Evolutionary conservation across 2,329 filamentous ascomycete genomes (phyloP).

Genomic region (Venturia pyrina): DNA sequence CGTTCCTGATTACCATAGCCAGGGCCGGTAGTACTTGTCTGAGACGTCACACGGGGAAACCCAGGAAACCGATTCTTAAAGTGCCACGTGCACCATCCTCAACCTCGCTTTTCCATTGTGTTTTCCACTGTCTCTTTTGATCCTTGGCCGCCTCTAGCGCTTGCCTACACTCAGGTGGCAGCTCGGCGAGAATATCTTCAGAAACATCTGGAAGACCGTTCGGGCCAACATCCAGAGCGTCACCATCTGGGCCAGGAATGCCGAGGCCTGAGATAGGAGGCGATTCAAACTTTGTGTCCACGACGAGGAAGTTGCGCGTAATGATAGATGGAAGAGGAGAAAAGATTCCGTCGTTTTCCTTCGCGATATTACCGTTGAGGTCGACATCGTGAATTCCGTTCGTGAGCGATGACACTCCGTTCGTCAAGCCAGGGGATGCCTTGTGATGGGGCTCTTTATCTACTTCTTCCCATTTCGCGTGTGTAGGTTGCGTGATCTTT

Average conservation of each 20-base stretch:
- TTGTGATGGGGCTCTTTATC: constrained; percentile 17
- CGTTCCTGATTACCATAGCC: neutral
- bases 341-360: constrained; percentile 33
- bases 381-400: constrained; percentile 20
- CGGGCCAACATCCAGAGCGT: constrained; percentile 36
- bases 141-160: constrained; percentile 60
- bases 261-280: constrained; percentile 48
- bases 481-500: constrained; percentile 78
- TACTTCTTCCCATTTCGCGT: constrained; percentile 60
- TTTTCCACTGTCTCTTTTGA: constrained; percentile 62
- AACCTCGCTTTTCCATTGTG: constrained; percentile 61
- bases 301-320: constrained; percentile 51
- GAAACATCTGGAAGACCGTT: constrained; percentile 54
- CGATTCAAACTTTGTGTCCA: constrained; percentile 51
- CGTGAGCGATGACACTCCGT: constrained; percentile 23
- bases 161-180: constrained; percentile 59
- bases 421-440: constrained; percentile 3
- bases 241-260: constrained; percentile 48
- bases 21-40: neutral
- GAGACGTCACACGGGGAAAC: constrained; percentile 34
- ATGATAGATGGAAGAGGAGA: constrained; percentile 45
- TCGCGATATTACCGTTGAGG: constrained; percentile 12
- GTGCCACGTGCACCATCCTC: constrained; percentile 39
- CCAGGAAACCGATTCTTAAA: constrained; percentile 38
- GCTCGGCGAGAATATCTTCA: constrained; percentile 53